phyloP scores from a whole-genome alignment of 768 basidiomycete species.

The Daedaleopsis nitida region DNA sequence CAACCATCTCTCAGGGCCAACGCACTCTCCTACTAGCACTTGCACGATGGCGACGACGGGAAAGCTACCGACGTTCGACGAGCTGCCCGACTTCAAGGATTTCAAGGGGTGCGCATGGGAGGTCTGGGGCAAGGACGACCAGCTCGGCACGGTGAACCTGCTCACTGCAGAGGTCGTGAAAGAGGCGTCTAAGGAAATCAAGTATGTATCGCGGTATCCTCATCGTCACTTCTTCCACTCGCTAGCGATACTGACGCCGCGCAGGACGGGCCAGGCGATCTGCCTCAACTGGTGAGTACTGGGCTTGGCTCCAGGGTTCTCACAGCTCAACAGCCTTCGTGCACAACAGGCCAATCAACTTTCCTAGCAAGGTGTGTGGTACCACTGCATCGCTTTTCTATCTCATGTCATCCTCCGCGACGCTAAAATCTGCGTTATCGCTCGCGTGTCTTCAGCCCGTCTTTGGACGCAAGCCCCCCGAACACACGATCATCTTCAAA shows the following conservation, averaged over 20 bases:
- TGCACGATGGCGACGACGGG: constrained; percentile 13
- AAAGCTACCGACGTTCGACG: constrained; percentile 48
- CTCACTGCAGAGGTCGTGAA: constrained; percentile 66
- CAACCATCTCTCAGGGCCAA: background rate
- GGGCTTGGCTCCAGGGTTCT: background rate
- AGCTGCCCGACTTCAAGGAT: constrained; percentile 44
- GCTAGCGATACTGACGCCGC: background rate
- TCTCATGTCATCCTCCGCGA: constrained; percentile 41
- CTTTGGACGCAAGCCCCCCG: constrained; percentile 56
- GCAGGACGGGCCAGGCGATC: constrained; percentile 54
- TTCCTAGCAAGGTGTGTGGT: constrained; percentile 55
- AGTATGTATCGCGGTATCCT: constrained; percentile 41
- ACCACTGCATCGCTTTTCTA: constrained; percentile 47
- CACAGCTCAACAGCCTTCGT: background rate
- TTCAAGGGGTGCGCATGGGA: constrained; percentile 66
- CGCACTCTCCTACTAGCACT: background rate
- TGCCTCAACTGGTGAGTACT: constrained; percentile 63
- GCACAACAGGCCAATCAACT: constrained; percentile 61
- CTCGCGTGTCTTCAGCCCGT: constrained; percentile 45
- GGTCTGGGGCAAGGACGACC: constrained; percentile 65
- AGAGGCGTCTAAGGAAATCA: constrained; percentile 55
- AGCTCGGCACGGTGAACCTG: constrained; percentile 68
- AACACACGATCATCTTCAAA: constrained; percentile 44
- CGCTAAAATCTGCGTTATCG: background rate
- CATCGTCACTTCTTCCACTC: background rate